Percentiles rank a stretch among this genome's conserved stretches.
Evolutionary conservation across 2,329 filamentous ascomycete genomes (phyloP).

Genomic region (Hysterium pulicare): DNA sequence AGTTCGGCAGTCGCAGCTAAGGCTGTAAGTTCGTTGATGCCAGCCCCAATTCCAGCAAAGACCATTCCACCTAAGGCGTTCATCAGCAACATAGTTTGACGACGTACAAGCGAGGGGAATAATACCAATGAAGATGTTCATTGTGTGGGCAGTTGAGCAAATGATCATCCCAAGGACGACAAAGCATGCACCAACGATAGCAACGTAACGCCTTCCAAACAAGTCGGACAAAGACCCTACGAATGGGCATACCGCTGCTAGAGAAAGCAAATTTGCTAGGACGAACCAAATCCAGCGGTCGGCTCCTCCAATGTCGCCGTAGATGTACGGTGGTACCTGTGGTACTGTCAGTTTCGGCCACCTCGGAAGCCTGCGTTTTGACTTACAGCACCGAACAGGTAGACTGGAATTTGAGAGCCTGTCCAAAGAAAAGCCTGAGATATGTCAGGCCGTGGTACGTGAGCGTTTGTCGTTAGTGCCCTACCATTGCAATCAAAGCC

Average conservation of each 20-base stretch:
- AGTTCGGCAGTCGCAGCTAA: conserved; percentile 66
- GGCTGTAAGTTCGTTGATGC: conserved; percentile 65
- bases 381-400: conserved; percentile 32
- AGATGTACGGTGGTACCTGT: conserved; percentile 46
- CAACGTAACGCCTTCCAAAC: conserved; percentile 29
- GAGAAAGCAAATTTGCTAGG: conserved; percentile 51
- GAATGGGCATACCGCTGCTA: conserved; percentile 58
- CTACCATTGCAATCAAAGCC: conserved; percentile 56
- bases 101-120: neutral
- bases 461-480: conserved; percentile 9
- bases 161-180: conserved; percentile 35
- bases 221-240: conserved; percentile 49
- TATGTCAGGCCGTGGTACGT: neutral
- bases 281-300: conserved; percentile 57
- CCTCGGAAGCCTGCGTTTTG: neutral
- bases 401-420: conserved; percentile 58
- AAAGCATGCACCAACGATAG: conserved; percentile 24
- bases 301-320: conserved; percentile 57
- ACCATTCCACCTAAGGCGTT: conserved; percentile 26
- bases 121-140: conserved; percentile 23
- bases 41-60: conserved; percentile 62
- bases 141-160: conserved; percentile 22
- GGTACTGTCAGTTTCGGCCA: neutral
- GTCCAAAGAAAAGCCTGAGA: conserved; percentile 51
- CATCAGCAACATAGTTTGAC: no score